Conservation (phyloP, 1,284 basidiomycete species). For the Exobasidium cylindrosporum region DNA sequence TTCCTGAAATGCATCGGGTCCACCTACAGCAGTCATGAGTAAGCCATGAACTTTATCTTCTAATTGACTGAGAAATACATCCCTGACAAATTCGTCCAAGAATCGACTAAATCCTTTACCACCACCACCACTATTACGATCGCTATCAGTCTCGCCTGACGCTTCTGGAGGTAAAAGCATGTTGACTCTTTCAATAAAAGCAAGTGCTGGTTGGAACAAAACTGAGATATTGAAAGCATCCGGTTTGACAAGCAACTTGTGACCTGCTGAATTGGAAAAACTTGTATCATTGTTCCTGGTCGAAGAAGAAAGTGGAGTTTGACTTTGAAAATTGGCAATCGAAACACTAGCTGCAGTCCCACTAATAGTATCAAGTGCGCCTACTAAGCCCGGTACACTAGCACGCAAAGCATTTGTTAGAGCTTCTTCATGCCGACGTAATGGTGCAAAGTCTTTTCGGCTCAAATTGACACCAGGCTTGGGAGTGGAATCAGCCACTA, state of each 20-base stretch:
- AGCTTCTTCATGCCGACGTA: constrained; percentile 78
- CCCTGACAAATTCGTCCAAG: constrained; percentile 89
- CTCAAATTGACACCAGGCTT: constrained; percentile 57
- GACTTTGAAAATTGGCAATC: constrained; percentile 6
- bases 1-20: constrained; percentile 66
- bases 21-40: constrained; percentile 30
- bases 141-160: constrained; percentile 24
- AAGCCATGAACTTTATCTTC: constrained; percentile 76
- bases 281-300: constrained; percentile 17
- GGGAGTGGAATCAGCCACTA: constrained; percentile 73
- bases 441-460: constrained; percentile 58
- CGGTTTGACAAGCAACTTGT: constrained; percentile 80
- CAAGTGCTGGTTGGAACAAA: constrained; percentile 85
- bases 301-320: constrained; percentile 9
- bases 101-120: constrained; percentile 67
- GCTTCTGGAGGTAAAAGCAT: constrained; percentile 44
- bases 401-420: constrained; percentile 79
- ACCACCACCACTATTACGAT: not conserved
- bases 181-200: constrained; percentile 70
- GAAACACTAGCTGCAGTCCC: constrained; percentile 9
- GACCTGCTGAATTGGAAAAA: constrained; percentile 61
- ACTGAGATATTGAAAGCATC: constrained; percentile 93
- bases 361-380: constrained; percentile 22
- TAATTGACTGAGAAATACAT: constrained; percentile 87
- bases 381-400: constrained; percentile 87